phyloP scores from a whole-genome alignment of 2,329 filamentous ascomycete species.

The Tolypocladium guangdongense region DNA sequence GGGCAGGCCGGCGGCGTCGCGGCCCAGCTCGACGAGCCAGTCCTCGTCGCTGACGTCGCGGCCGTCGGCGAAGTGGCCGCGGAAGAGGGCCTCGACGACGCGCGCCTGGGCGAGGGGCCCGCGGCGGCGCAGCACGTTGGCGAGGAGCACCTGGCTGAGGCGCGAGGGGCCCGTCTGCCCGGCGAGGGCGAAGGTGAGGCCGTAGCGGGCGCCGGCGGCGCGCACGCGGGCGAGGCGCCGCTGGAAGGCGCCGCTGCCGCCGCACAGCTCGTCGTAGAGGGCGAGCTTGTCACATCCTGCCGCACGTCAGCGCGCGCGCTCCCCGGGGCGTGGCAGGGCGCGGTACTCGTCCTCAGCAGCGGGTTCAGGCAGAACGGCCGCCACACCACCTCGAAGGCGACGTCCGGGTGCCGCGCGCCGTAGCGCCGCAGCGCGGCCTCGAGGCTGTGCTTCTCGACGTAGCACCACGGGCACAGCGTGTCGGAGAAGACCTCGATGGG shows the following conservation, averaged over 20 bases:
- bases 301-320: neutral
- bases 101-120: slow-evolving; percentile 23
- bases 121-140: slow-evolving; percentile 23
- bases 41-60: slow-evolving; percentile 28
- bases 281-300: slow-evolving; percentile 22
- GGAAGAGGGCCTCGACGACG: slow-evolving; percentile 30
- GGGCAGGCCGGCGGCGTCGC: slow-evolving; percentile 18
- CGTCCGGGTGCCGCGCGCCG: slow-evolving; percentile 26
- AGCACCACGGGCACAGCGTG: slow-evolving; percentile 41
- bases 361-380: slow-evolving; percentile 36
- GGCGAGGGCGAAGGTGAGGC: slow-evolving; percentile 28
- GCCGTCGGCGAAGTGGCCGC: slow-evolving; percentile 29
- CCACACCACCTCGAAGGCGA: slow-evolving; percentile 35
- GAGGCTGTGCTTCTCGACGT: slow-evolving; percentile 35
- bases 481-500: slow-evolving; percentile 37
- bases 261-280: slow-evolving; percentile 22
- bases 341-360: slow-evolving; percentile 11
- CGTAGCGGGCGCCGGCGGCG: slow-evolving; percentile 20
- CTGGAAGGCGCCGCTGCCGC: slow-evolving; percentile 15
- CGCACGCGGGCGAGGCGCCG: slow-evolving; percentile 19
- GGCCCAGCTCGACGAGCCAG: slow-evolving; percentile 26
- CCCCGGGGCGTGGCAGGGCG: too few relatives aligned
- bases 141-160: slow-evolving; percentile 35
- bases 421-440: slow-evolving; percentile 32
- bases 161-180: slow-evolving; percentile 34